Evolutionary conservation across 495 filamentous ascomycete species (phyloP).

Genomic region (Staphylotrichum longicolle): DNA sequence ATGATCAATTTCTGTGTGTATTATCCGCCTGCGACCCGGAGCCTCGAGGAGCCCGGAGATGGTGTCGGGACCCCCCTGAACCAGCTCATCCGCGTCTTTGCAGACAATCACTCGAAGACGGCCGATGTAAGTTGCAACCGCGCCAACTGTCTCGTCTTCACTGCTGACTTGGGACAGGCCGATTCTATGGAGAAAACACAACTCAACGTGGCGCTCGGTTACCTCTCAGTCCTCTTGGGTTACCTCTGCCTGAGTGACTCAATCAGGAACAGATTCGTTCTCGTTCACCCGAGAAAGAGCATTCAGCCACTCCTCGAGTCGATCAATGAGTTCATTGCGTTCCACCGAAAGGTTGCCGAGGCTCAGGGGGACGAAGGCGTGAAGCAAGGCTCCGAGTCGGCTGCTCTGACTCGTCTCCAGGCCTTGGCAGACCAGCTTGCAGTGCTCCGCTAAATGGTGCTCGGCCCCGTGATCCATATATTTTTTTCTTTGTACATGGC

Average conservation of each 20-base stretch:
- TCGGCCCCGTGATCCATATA: background rate
- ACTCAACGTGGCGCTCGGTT: slow-evolving; percentile 86
- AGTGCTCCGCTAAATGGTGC: slow-evolving; percentile 5
- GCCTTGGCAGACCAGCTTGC: slow-evolving; percentile 44
- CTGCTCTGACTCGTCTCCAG: slow-evolving; percentile 60
- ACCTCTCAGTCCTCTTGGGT: slow-evolving; percentile 80
- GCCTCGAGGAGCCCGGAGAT: slow-evolving; percentile 34
- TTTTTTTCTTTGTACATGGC: background rate
- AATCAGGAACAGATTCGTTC: slow-evolving; percentile 50
- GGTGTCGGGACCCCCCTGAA: slow-evolving; percentile 40
- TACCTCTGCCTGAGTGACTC: slow-evolving; percentile 65
- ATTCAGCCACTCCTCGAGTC: slow-evolving; percentile 68
- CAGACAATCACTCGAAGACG: slow-evolving; percentile 50
- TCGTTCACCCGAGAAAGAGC: slow-evolving; percentile 56
- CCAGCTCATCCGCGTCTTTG: slow-evolving; percentile 49
- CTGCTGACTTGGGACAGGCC: slow-evolving; percentile 52
- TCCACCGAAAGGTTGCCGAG: slow-evolving; percentile 72
- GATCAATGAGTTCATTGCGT: slow-evolving; percentile 78
- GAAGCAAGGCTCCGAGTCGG: slow-evolving; percentile 39
- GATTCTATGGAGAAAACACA: slow-evolving; percentile 81
- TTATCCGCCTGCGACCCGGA: slow-evolving; percentile 52
- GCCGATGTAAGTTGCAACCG: slow-evolving; percentile 44
- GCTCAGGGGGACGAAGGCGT: slow-evolving; percentile 47
- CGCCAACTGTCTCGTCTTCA: background rate
- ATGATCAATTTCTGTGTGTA: slow-evolving; percentile 89